These are phyloP conservation scores for Arctostaphylos glauca DNA, from an alignment of 148 eudicot species.

Conservation along the genomic window DNA sequence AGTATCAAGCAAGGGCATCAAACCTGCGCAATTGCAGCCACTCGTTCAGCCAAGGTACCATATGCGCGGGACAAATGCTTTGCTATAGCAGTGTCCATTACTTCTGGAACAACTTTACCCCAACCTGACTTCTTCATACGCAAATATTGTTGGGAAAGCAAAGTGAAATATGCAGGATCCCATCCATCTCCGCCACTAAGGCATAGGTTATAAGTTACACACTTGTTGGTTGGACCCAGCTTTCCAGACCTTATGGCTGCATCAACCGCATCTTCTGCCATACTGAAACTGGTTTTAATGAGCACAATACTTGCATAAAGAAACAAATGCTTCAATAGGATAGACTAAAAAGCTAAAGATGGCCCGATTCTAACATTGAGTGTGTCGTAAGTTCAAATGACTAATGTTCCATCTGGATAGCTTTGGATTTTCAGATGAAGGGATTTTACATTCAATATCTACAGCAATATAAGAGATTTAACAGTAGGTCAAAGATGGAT, in stretches of 20 bases:
- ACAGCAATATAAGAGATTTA: neutral
- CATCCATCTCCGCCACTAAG: slow-evolving; percentile 83
- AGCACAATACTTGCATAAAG: neutral
- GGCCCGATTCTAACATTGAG: neutral
- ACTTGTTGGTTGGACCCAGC: slow-evolving; percentile 56
- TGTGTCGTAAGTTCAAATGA: neutral
- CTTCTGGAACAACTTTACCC: slow-evolving; percentile 81
- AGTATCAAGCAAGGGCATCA: neutral
- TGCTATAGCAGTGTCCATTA: slow-evolving; percentile 90
- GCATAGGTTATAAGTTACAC: slow-evolving; percentile 60
- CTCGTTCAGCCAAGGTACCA: slow-evolving; percentile 79
- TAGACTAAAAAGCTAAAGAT: neutral
- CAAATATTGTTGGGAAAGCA: slow-evolving; percentile 81
- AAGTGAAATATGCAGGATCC: slow-evolving; percentile 84
- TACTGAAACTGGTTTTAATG: slow-evolving; percentile 34
- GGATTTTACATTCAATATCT: neutral
- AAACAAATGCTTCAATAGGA: neutral
- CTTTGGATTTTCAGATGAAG: neutral
- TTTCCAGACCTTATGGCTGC: slow-evolving; percentile 80
- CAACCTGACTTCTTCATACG: slow-evolving; percentile 68
- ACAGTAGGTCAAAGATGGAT: neutral
- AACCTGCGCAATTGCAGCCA: slow-evolving; percentile 70
- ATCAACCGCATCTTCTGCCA: slow-evolving; percentile 99
- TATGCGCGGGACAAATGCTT: slow-evolving; percentile 91
- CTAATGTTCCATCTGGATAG: neutral